Conservation (phyloP, 2,329 filamentous ascomycete genomes). For the Aspergillus sp. region DNA sequence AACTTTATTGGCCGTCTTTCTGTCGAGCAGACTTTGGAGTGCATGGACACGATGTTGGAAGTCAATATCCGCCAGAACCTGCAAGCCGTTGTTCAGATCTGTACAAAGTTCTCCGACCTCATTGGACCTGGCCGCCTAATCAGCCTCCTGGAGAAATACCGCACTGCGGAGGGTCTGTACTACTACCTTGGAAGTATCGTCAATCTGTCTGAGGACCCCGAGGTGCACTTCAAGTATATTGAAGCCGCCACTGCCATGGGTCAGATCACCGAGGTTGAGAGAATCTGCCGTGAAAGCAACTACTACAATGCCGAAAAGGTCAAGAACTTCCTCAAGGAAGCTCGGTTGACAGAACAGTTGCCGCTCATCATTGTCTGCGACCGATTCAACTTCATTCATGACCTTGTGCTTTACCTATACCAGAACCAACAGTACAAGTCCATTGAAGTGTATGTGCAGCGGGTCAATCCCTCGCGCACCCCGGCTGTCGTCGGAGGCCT, state of each 20-base stretch:
- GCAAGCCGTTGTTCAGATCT: conserved; percentile 90
- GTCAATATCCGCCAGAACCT: conserved; percentile 96
- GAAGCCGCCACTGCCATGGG: conserved; percentile 93
- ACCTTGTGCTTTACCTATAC: conserved; percentile 94
- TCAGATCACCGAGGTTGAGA: conserved; percentile 94
- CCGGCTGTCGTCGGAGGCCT: conserved; percentile 92
- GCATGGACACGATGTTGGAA: conserved; percentile 94
- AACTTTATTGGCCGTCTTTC: conserved; percentile 93
- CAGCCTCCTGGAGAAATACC: conserved; percentile 95
- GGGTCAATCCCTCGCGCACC: conserved; percentile 88
- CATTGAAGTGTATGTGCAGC: conserved; percentile 97
- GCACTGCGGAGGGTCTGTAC: conserved; percentile 94
- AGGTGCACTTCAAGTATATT: conserved; percentile 99
- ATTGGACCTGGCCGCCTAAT: conserved; percentile 86
- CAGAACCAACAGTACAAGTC: conserved; percentile 99
- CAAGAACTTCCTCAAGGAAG: conserved; percentile 99
- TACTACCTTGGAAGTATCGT: conserved; percentile 98
- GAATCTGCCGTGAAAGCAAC: conserved; percentile 93
- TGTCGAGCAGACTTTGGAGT: conserved; percentile 92
- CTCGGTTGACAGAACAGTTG: conserved; percentile 86
- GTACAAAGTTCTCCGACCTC: conserved; percentile 97
- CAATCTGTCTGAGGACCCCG: conserved; percentile 91
- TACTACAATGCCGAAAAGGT: conserved; percentile 91
- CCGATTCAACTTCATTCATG: conserved; percentile 98
- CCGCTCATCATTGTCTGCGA: conserved; percentile 98